phyloP scores from a whole-genome alignment of 2,329 filamentous ascomycete species.

The Coniosporium tulheliwenetii region DNA sequence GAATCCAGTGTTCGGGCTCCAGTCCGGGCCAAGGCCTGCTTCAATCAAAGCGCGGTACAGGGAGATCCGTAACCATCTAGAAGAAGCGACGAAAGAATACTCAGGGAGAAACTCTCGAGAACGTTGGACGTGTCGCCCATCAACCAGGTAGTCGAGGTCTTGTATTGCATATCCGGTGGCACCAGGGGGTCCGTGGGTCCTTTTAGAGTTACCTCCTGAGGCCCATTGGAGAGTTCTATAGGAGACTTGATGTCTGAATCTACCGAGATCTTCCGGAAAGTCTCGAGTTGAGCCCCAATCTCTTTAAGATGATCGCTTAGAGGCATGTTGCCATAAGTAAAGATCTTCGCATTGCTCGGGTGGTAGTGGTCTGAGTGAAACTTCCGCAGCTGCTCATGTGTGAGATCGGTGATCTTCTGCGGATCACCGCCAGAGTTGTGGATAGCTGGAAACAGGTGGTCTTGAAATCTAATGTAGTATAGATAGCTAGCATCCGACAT shows the following conservation, averaged over 20 bases:
- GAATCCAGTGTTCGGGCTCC: conserved; percentile 87
- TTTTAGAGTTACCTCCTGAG: conserved; percentile 52
- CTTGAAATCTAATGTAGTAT: conserved; percentile 89
- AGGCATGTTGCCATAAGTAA: conserved; percentile 91
- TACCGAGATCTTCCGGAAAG: conserved; percentile 54
- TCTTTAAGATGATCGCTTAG: conserved; percentile 66
- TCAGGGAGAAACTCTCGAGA: conserved; percentile 75
- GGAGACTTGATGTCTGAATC: conserved; percentile 65
- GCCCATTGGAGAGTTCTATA: conserved; percentile 51
- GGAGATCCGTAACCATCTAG: conserved; percentile 94
- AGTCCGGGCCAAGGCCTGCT: conserved; percentile 44
- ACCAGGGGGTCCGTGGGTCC: conserved; percentile 81
- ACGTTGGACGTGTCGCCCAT: conserved; percentile 70
- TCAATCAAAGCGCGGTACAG: conserved; percentile 60
- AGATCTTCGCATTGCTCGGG: conserved; percentile 88
- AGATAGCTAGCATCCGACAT: conserved; percentile 96
- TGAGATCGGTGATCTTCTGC: conserved; percentile 88
- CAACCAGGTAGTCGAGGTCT: conserved; percentile 88
- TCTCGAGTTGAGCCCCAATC: conserved; percentile 56
- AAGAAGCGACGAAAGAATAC: conserved; percentile 66
- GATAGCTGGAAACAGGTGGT: conserved; percentile 84
- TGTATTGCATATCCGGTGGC: conserved; percentile 73
- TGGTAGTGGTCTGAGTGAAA: conserved; percentile 94
- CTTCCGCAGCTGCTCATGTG: conserved; percentile 71
- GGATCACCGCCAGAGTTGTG: conserved; percentile 97